A percentile compares a stretch with the other conserved stretches of the same genome.
Evolutionary conservation across 192 early-diverging fungal genomes (phyloP).

Genomic region (Podila minutissima): DNA sequence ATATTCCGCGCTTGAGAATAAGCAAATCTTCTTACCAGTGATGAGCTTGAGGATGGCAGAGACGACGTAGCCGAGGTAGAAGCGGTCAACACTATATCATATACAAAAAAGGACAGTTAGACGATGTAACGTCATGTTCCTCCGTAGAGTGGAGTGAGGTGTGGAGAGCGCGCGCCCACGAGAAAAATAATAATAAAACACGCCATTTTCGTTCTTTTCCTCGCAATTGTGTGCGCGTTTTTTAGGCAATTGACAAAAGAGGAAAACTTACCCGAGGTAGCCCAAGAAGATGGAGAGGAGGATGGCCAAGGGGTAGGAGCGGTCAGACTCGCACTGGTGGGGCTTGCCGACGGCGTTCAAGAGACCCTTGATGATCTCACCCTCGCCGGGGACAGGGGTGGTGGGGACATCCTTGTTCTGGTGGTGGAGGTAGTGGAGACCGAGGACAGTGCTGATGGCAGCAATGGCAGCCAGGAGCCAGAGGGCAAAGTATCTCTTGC

Average conservation of each 20-base stretch:
- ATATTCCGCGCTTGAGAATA: too few relatives aligned
- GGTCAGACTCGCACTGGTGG: constrained; percentile 52
- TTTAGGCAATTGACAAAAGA: background rate
- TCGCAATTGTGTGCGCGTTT: background rate
- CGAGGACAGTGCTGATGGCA: constrained; percentile 36
- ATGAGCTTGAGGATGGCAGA: constrained; percentile 56
- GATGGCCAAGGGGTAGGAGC: constrained; percentile 60
- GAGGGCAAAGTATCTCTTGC: constrained; percentile 49
- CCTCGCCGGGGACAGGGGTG: constrained; percentile 18
- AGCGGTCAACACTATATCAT: constrained; percentile 59
- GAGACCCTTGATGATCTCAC: background rate
- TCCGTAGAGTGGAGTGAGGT: too few relatives aligned
- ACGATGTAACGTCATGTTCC: too few relatives aligned
- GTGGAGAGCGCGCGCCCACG: too few relatives aligned
- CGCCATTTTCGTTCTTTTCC: background rate
- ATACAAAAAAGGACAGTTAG: background rate
- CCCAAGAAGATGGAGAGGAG: constrained; percentile 64
- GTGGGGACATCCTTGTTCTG: constrained; percentile 20
- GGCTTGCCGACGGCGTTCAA: constrained; percentile 20
- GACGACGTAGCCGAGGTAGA: constrained; percentile 66
- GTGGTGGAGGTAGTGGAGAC: constrained; percentile 34
- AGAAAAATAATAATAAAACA: background rate
- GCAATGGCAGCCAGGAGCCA: constrained; percentile 38
- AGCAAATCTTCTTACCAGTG: constrained; percentile 12
- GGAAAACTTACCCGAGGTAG: constrained; percentile 54